These are phyloP conservation scores for Fistulifera pelliculosa DNA, from an alignment of 108 stramenopile genomes.

Conservation along the genomic window DNA sequence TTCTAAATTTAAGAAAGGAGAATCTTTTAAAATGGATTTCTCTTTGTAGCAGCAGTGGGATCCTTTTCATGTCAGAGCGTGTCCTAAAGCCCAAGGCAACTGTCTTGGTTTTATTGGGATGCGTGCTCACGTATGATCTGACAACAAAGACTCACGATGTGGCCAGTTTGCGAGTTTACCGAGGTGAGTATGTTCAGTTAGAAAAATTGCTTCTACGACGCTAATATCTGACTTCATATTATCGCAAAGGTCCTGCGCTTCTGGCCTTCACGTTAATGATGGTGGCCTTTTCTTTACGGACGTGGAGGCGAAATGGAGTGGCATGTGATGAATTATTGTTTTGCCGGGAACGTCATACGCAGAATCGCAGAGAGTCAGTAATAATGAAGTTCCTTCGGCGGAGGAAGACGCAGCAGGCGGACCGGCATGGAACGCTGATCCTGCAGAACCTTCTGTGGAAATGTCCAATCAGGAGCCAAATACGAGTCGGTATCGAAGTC, in stretches of 20 bases:
- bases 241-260: constrained; percentile 52
- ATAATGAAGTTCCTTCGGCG: not conserved
- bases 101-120: constrained; percentile 35
- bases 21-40: constrained; percentile 33
- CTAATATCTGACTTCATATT: not conserved
- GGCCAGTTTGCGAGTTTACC: constrained; percentile 40
- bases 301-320: constrained; percentile 81
- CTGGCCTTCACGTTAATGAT: constrained; percentile 72
- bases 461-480: too few relatives aligned
- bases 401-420: not conserved
- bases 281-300: constrained; percentile 61
- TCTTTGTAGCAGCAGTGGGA: constrained; percentile 44
- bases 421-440: too few relatives aligned
- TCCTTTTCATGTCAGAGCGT: constrained; percentile 51
- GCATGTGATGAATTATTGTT: constrained; percentile 84
- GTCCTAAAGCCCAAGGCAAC: constrained; percentile 59
- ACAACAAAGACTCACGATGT: constrained; percentile 46
- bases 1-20: not conserved
- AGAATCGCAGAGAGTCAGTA: constrained; percentile 6
- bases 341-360: constrained; percentile 74
- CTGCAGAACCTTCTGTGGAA: too few relatives aligned
- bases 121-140: constrained; percentile 42
- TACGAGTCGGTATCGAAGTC: too few relatives aligned
- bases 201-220: not conserved
- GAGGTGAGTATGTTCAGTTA: constrained; percentile 21